Percentiles rank a stretch among this genome's conserved stretches.
phyloP scores from a whole-genome alignment of 306 rosid species.

The Glycyrrhiza uralensis region DNA sequence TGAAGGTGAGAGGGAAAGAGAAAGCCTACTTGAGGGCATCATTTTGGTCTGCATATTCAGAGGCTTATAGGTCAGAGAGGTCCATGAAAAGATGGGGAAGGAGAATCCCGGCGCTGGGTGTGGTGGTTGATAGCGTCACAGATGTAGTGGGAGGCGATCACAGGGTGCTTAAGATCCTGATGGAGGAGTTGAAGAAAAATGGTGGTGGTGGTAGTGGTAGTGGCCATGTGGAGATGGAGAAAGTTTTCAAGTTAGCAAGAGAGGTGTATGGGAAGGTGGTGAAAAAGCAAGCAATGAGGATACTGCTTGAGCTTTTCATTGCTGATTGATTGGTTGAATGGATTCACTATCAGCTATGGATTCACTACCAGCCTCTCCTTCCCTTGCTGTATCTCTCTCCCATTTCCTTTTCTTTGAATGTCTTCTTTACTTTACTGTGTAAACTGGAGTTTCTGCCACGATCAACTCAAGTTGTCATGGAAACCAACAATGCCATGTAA shows the following conservation, averaged over 20 bases:
- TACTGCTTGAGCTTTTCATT: slow-evolving; percentile 43
- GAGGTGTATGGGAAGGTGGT: slow-evolving; percentile 66
- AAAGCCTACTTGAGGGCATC: slow-evolving; percentile 74
- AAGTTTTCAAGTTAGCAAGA: slow-evolving; percentile 55
- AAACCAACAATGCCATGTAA: neutral
- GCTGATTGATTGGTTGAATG: slow-evolving; percentile 24
- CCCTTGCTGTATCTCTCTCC: neutral
- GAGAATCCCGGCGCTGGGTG: slow-evolving; percentile 47
- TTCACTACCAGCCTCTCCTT: too few species aligned
- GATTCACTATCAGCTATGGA: neutral
- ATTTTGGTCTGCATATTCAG: slow-evolving; percentile 58
- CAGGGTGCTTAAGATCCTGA: slow-evolving; percentile 52
- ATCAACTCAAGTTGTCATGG: slow-evolving; percentile 25
- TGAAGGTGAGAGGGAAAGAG: slow-evolving; percentile 66
- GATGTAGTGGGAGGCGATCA: slow-evolving; percentile 77
- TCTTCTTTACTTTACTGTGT: neutral
- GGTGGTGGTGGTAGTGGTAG: slow-evolving; percentile 24
- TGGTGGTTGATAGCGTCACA: slow-evolving; percentile 48
- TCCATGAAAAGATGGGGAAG: slow-evolving; percentile 72
- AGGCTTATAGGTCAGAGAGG: slow-evolving; percentile 56
- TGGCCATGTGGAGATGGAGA: slow-evolving; percentile 53
- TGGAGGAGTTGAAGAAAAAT: slow-evolving; percentile 51
- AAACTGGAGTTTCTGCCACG: slow-evolving; percentile 3
- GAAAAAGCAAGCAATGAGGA: slow-evolving; percentile 69
- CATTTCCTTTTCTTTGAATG: neutral